phyloP scores from a whole-genome alignment of 2,329 filamentous ascomycete genomes.

The Apiospora arundinis region DNA sequence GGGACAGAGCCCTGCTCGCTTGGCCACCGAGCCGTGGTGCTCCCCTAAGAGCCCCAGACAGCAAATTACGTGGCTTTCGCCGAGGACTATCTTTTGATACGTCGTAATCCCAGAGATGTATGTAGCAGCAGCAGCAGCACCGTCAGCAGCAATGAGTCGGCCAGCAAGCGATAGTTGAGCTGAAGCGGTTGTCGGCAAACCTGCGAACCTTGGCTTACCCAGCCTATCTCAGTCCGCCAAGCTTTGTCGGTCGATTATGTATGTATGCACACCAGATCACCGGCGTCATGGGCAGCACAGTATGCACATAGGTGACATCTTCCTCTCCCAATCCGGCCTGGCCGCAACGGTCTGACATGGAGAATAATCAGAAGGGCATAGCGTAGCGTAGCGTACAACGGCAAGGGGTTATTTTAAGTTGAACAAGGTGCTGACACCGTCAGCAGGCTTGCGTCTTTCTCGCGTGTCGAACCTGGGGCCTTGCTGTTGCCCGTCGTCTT shows the following conservation, averaged over 20 bases:
- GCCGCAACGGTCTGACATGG: slow-evolving; percentile 14
- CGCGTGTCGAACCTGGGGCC: slow-evolving; percentile 7
- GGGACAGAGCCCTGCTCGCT: background rate
- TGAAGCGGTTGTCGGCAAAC: background rate
- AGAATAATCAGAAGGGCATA: background rate
- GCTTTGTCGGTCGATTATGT: background rate
- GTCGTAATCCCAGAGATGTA: background rate
- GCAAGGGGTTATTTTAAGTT: slow-evolving; percentile 19
- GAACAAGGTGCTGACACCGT: slow-evolving; percentile 22
- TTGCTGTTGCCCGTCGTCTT: slow-evolving; percentile 9
- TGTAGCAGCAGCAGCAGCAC: background rate
- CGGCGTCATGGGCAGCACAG: background rate
- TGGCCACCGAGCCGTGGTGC: background rate
- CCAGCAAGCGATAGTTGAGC: background rate
- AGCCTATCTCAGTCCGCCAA: background rate
- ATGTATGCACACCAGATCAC: background rate
- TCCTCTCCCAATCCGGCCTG: background rate
- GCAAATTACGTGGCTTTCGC: background rate
- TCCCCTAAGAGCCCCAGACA: background rate
- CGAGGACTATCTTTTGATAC: background rate
- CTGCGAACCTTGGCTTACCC: background rate
- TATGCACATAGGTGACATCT: background rate
- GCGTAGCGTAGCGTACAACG: background rate
- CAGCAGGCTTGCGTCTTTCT: slow-evolving; percentile 7
- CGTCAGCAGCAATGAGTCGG: background rate